Evolutionary conservation across 495 filamentous ascomycete species (phyloP).

Genomic region (Ascodesmis nigricans): DNA sequence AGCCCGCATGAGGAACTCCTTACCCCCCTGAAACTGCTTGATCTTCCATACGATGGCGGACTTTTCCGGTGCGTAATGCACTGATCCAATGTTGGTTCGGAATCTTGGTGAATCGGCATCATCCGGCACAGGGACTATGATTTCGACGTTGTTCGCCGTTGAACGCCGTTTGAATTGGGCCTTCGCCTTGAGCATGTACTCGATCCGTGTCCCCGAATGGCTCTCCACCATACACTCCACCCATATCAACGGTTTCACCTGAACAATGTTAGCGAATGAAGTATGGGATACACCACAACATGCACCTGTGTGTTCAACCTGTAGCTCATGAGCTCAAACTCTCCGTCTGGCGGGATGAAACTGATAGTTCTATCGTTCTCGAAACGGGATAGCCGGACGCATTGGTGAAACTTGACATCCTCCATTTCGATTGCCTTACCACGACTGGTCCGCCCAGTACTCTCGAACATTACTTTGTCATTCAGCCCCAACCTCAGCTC

Average conservation of each 20-base stretch:
- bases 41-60: constrained; percentile 99
- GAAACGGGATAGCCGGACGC: constrained; percentile 83
- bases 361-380: constrained; percentile 98
- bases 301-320: constrained; percentile 70
- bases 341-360: constrained; percentile 95
- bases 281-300: not conserved
- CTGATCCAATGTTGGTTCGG: constrained; percentile 87
- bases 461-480: constrained; percentile 99
- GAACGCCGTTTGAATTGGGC: constrained; percentile 96
- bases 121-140: constrained; percentile 88
- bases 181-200: constrained; percentile 97
- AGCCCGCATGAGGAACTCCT: constrained; percentile 99
- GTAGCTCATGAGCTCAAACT: constrained; percentile 99
- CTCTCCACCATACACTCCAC: constrained; percentile 94
- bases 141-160: constrained; percentile 98
- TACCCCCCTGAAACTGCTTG: constrained; percentile 95
- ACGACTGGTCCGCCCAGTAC: constrained; percentile 77
- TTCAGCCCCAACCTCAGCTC: constrained; percentile 87
- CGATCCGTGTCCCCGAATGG: constrained; percentile 82
- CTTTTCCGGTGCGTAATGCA: constrained; percentile 97
- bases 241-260: constrained; percentile 93
- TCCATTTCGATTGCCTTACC: constrained; percentile 99
- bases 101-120: constrained; percentile 94
- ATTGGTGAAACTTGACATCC: constrained; percentile 99
- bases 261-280: not conserved